Conservation (phyloP, 441 rosid genomes). For the Populus tomentosa region DNA sequence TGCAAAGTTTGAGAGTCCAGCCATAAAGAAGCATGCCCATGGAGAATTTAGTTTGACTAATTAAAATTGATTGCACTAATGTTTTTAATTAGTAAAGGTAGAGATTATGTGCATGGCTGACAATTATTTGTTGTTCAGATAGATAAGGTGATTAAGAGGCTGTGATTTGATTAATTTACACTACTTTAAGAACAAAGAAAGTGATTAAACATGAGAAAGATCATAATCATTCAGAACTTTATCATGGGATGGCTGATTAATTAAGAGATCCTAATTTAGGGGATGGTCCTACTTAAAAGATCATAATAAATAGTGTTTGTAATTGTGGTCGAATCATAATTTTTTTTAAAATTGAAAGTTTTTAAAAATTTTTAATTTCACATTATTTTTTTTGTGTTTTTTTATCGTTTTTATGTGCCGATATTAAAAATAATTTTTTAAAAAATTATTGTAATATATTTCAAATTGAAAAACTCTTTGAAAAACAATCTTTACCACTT, state of each 20-base stretch:
- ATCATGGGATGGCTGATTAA: not conserved
- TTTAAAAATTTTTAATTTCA: no score
- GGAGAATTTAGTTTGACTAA: constrained; percentile 11
- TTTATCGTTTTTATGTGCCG: accelerated
- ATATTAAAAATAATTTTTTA: no score
- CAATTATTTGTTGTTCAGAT: not conserved
- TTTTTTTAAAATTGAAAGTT: no score
- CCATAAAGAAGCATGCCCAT: not conserved
- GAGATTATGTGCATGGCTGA: constrained; percentile 1
- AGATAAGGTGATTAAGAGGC: not conserved
- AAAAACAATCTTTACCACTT: no score
- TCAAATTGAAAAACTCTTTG: no score
- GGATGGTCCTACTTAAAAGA: not conserved
- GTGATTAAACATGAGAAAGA: not conserved
- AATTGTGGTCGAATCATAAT: no score
- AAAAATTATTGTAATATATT: no score
- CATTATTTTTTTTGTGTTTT: no score
- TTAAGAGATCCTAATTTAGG: not conserved
- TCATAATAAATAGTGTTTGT: no score
- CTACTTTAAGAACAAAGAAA: not conserved
- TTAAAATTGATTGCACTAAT: not conserved
- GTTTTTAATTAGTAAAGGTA: constrained; percentile 3
- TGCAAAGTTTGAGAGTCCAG: not conserved
- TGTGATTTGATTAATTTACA: not conserved
- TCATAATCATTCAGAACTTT: not conserved